These are phyloP conservation scores for Trichoderma arundinaceum DNA, from an alignment of 2,329 filamentous ascomycete genomes.

Conservation along the genomic window DNA sequence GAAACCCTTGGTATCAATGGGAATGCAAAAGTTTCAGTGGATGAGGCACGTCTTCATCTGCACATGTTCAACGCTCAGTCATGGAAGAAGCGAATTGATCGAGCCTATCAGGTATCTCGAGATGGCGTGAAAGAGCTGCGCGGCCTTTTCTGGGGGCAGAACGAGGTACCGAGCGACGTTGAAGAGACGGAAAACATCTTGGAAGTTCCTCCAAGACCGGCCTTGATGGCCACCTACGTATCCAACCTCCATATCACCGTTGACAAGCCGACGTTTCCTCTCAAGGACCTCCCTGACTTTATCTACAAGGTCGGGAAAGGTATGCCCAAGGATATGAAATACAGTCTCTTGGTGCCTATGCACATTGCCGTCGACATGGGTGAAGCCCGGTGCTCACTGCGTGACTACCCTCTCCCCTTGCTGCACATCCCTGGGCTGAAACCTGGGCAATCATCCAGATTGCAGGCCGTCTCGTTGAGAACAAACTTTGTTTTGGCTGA, in stretches of 20 bases:
- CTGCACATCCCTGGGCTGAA: slow-evolving; percentile 87
- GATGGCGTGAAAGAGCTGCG: slow-evolving; percentile 80
- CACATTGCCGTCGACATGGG: slow-evolving; percentile 88
- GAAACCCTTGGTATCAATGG: slow-evolving; percentile 69
- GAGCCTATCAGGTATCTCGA: slow-evolving; percentile 70
- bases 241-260: slow-evolving; percentile 84
- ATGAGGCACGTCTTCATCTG: slow-evolving; percentile 77
- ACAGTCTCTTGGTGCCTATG: slow-evolving; percentile 88
- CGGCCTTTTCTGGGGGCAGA: slow-evolving; percentile 78
- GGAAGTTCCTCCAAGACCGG: slow-evolving; percentile 82
- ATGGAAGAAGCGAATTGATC: slow-evolving; percentile 91
- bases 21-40: slow-evolving; percentile 71
- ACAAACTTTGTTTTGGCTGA: slow-evolving; percentile 96
- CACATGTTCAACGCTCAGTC: slow-evolving; percentile 83
- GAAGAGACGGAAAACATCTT: slow-evolving; percentile 86
- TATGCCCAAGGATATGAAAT: slow-evolving; percentile 90
- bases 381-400: slow-evolving; percentile 81
- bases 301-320: slow-evolving; percentile 93
- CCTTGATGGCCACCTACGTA: slow-evolving; percentile 78
- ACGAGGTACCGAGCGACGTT: slow-evolving; percentile 79
- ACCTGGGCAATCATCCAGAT: slow-evolving; percentile 75
- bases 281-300: slow-evolving; percentile 81
- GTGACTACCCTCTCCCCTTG: slow-evolving; percentile 92
- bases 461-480: slow-evolving; percentile 81
- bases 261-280: slow-evolving; percentile 91